Evolutionary conservation across 495 filamentous ascomycete species (phyloP).

Genomic region (Aspergillus saccharolyticus): DNA sequence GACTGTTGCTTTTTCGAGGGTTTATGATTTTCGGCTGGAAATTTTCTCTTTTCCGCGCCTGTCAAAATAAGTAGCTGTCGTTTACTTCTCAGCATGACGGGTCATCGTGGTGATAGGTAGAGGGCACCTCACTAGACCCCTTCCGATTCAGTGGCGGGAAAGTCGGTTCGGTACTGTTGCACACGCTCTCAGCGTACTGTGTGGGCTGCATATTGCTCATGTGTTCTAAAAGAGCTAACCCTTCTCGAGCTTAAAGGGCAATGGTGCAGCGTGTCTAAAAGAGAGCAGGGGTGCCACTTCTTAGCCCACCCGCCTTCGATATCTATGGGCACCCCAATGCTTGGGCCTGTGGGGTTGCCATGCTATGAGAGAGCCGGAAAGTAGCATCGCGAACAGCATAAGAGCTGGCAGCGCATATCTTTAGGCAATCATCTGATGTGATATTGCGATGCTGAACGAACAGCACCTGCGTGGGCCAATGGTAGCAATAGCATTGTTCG

Average conservation of each 20-base stretch:
- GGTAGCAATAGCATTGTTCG: background rate
- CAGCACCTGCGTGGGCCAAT: background rate
- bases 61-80: background rate
- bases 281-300: background rate
- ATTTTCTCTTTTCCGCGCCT: background rate
- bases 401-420: background rate
- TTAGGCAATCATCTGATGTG: background rate
- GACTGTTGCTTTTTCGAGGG: slow-evolving; percentile 1
- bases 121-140: background rate
- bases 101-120: background rate
- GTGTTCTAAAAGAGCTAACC: background rate
- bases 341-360: background rate
- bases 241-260: background rate
- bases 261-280: background rate
- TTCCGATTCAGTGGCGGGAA: slow-evolving; percentile 10
- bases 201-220: slow-evolving; percentile 1
- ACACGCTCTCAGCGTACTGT: background rate
- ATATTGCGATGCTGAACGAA: background rate
- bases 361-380: background rate
- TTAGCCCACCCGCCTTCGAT: background rate
- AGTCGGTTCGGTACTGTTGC: slow-evolving; percentile 11
- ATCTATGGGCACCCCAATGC: background rate
- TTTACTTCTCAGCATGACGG: background rate
- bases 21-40: background rate
- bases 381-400: background rate